phyloP scores from a whole-genome alignment of 768 basidiomycete genomes.

The Lentinula lateritia region DNA sequence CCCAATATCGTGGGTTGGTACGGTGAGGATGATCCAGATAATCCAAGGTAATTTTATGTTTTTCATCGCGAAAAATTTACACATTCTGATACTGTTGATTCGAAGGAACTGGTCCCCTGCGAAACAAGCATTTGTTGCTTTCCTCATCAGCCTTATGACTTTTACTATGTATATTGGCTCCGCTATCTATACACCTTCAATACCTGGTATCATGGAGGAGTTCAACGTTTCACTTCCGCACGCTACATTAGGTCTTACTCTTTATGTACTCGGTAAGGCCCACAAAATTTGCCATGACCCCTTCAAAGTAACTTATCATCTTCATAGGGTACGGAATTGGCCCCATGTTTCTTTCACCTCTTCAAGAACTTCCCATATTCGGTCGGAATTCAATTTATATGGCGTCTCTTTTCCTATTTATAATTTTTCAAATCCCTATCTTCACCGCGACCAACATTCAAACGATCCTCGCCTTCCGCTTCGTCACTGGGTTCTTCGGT shows the following conservation, averaged over 20 bases:
- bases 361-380: conserved; percentile 26
- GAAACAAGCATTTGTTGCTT: conserved; percentile 24
- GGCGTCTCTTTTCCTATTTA: conserved; percentile 22
- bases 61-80: background rate
- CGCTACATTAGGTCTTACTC: conserved; percentile 22
- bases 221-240: conserved; percentile 3
- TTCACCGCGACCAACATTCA: conserved; percentile 24
- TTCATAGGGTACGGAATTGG: conserved; percentile 15
- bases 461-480: conserved; percentile 26
- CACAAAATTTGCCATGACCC: no score
- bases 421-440: conserved; percentile 27
- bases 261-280: conserved; percentile 20
- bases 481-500: conserved; percentile 27
- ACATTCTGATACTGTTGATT: conserved; percentile 6
- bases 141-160: conserved; percentile 25
- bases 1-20: conserved; percentile 20
- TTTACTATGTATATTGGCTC: conserved; percentile 29
- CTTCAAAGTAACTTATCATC: background rate
- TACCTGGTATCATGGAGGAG: conserved; percentile 12
- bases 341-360: conserved; percentile 23
- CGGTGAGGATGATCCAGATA: conserved; percentile 20
- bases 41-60: conserved; percentile 6
- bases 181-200: conserved; percentile 25
- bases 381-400: conserved; percentile 29
- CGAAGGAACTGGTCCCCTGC: conserved; percentile 22